Conservation (phyloP, 257 asterid species). For the Solanum chiquidenum region DNA sequence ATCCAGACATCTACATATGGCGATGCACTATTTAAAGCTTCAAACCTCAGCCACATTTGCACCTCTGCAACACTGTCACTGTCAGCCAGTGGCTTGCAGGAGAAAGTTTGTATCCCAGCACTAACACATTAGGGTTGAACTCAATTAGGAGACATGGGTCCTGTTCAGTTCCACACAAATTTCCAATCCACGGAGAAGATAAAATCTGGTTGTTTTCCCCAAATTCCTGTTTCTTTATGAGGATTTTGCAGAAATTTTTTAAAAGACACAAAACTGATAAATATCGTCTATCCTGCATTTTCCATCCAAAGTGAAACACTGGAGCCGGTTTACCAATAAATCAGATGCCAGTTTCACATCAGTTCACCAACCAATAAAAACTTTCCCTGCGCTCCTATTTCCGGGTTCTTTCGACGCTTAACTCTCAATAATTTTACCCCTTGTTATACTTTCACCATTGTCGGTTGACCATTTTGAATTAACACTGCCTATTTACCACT, state of each 20-base stretch:
- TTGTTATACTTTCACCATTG: neutral
- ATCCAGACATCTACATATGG: neutral
- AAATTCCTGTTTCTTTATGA: neutral
- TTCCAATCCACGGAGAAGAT: neutral
- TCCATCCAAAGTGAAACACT: neutral
- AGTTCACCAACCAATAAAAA: neutral
- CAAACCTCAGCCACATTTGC: neutral
- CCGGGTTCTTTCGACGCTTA: neutral
- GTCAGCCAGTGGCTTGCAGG: neutral
- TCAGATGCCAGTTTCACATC: neutral
- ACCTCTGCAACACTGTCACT: neutral
- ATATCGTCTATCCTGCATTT: neutral
- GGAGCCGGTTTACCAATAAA: neutral
- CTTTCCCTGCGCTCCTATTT: neutral
- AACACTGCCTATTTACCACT: neutral
- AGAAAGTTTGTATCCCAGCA: neutral
- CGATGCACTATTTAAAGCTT: neutral
- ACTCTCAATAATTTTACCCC: neutral
- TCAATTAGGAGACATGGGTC: neutral
- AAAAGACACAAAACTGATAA: neutral
- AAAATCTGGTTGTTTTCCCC: neutral
- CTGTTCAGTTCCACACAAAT: neutral
- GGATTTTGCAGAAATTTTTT: neutral
- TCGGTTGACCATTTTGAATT: neutral
- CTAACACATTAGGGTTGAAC: neutral